These are phyloP conservation scores for Xylariaceae sp. DNA, from an alignment of 2,329 filamentous ascomycete genomes.

Conservation along the genomic window DNA sequence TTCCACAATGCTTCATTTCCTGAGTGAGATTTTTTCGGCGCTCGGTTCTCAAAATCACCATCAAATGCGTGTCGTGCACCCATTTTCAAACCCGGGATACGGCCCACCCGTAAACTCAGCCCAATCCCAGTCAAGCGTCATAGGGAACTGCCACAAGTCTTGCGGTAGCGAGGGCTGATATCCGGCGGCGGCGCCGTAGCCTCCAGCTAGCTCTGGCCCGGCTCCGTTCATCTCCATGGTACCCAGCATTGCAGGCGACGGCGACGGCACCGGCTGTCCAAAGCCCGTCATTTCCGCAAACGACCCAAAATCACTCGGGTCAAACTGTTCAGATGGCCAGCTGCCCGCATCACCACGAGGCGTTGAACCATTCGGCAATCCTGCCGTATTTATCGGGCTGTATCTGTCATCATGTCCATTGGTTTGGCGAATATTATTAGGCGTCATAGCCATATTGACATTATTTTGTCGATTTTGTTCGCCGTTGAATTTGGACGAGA, in stretches of 20 bases:
- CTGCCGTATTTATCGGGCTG: conserved; percentile 39
- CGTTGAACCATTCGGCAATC: conserved; percentile 40
- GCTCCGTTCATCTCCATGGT: conserved; percentile 34
- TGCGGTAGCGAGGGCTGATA: conserved; percentile 83
- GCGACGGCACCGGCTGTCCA: conserved; percentile 33
- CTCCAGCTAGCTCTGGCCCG: conserved; percentile 22
- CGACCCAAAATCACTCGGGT: conserved; percentile 40
- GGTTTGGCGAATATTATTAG: conserved; percentile 11
- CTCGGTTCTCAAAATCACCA: not conserved
- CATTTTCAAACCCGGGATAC: conserved; percentile 62
- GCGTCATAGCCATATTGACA: conserved; percentile 11
- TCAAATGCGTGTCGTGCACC: conserved; percentile 36
- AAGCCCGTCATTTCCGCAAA: conserved; percentile 47
- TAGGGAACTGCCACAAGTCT: conserved; percentile 92
- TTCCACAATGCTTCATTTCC: not conserved
- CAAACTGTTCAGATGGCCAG: conserved; percentile 46
- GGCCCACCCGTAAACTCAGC: conserved; percentile 63
- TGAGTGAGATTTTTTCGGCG: not conserved
- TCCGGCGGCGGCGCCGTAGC: conserved; percentile 33
- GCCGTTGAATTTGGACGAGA: conserved; percentile 34
- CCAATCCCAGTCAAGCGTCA: conserved; percentile 90
- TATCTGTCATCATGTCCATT: conserved; percentile 26
- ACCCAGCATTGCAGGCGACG: conserved; percentile 29
- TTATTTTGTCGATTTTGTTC: conserved; percentile 31
- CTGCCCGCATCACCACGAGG: conserved; percentile 42